Conservation (phyloP, 306 rosid genomes). For the Cajanus cajan region DNA sequence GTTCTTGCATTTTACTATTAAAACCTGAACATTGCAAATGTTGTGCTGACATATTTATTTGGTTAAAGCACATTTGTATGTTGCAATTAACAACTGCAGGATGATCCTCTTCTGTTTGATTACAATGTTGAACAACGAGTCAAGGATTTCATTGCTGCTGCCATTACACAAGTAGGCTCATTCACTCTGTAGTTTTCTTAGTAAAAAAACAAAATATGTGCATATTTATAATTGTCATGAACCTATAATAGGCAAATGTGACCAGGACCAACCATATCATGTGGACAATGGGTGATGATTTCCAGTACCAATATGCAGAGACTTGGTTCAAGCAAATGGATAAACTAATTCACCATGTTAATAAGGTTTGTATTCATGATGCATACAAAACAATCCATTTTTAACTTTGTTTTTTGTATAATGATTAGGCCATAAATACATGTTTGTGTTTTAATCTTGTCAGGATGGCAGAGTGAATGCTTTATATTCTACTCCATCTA, state of each 20-base stretch:
- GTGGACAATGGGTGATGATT: constrained; percentile 99
- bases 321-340: constrained; percentile 93
- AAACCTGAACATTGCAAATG: no score
- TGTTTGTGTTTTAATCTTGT: constrained; percentile 31
- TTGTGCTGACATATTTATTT: no score
- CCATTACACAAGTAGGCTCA: constrained; percentile 52
- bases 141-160: constrained; percentile 52
- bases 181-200: no score
- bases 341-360: constrained; percentile 81
- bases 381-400: no score
- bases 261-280: constrained; percentile 80
- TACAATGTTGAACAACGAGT: constrained; percentile 65
- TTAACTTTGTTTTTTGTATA: background rate
- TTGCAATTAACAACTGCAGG: no score
- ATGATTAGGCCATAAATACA: constrained; percentile 19
- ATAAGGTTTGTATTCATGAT: constrained; percentile 53
- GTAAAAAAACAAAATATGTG: no score
- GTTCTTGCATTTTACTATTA: constrained; percentile 29
- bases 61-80: no score
- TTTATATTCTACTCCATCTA: constrained; percentile 85
- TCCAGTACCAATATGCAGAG: constrained; percentile 83
- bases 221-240: no score
- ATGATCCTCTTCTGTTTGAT: constrained; percentile 64
- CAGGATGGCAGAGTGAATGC: constrained; percentile 91
- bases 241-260: constrained; percentile 85